phyloP scores from a whole-genome alignment of 202 grass and related monocot genomes.

The Elaeis oleifera region DNA sequence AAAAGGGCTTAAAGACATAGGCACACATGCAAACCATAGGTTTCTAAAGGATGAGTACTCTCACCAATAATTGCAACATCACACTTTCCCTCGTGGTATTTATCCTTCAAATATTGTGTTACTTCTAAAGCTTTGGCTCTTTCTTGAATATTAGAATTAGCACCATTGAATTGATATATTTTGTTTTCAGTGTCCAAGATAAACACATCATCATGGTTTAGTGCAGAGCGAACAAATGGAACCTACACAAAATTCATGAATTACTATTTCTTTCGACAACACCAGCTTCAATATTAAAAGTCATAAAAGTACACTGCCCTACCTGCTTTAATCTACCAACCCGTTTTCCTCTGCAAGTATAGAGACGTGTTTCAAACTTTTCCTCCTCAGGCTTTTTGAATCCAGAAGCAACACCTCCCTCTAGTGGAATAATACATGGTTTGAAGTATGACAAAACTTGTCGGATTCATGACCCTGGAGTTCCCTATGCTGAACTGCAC shows the following conservation, averaged over 20 bases:
- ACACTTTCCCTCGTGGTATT: conserved; percentile 69
- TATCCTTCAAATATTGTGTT: conserved; percentile 89
- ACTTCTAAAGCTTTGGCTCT: conserved; percentile 94
- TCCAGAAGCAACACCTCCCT: conserved; percentile 89
- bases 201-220: conserved; percentile 98
- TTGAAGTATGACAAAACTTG: conserved; percentile 97
- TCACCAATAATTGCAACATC: conserved; percentile 65
- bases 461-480: conserved; percentile 83
- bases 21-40: neutral
- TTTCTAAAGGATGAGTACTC: conserved; percentile 3
- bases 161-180: conserved; percentile 97
- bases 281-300: neutral
- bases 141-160: conserved; percentile 98
- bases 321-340: conserved; percentile 78
- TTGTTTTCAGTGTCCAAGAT: conserved; percentile 78
- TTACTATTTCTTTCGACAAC: no score
- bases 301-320: conserved; percentile 7
- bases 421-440: conserved; percentile 88
- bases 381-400: conserved; percentile 70
- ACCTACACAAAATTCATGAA: conserved; percentile 37
- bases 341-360: conserved; percentile 82
- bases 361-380: conserved; percentile 54
- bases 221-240: conserved; percentile 66
- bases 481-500: conserved; percentile 92
- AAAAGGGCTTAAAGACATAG: neutral